Evolutionary conservation across 768 basidiomycete genomes (phyloP), one percentile per base, ranked within the genome.

Genomic region (Tricholoma sp.): DNA sequence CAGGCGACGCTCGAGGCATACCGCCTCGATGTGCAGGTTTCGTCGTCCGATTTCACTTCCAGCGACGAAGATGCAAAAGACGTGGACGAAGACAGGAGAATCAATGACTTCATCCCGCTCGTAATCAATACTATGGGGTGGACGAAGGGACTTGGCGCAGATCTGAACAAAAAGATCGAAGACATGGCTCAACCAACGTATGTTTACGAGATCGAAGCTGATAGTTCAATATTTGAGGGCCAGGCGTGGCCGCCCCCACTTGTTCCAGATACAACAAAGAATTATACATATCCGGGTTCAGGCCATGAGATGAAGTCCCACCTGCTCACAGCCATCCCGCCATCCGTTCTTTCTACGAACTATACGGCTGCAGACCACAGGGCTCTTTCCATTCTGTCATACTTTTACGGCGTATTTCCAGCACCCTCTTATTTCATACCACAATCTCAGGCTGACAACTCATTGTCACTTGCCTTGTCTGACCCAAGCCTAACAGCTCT

Each of bases 51-150:
- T 18, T 29, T 49, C 29, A 1, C 14, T 19, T 12, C 46, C 12
- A 47, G 16, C 16, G 27, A 49, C 12, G 43, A 61, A 8, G 64
- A 63, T 18, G 57, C 60, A 14, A 66, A 68, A 6, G 67, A 69
- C 3, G 69, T 71, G 5, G 58, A 69, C 0, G 55, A 50, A 0
- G 64, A 65, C 19, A 46, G 51, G n/a, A 76, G 81, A 41, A 78
- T 88, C 21, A 63, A 67, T 5, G 84, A 88, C 50, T 59, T 72
- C 24, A 82, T 94, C 4, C 96, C 96, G 0, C 81, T 98, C 16
- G 83, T 98, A 14, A 82, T 98, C 53, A 99, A 98, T 68, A 98
- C 91, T 0, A 95, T 96, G 85, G 96, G 96, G 2, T 99, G 96
- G 96, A 82, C 82, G 5, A 98, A 95, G 68, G 96, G 96, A 6